Evolutionary conservation across 2,329 filamentous ascomycete genomes (phyloP).

Genomic region (Colletotrichum sojae): DNA sequence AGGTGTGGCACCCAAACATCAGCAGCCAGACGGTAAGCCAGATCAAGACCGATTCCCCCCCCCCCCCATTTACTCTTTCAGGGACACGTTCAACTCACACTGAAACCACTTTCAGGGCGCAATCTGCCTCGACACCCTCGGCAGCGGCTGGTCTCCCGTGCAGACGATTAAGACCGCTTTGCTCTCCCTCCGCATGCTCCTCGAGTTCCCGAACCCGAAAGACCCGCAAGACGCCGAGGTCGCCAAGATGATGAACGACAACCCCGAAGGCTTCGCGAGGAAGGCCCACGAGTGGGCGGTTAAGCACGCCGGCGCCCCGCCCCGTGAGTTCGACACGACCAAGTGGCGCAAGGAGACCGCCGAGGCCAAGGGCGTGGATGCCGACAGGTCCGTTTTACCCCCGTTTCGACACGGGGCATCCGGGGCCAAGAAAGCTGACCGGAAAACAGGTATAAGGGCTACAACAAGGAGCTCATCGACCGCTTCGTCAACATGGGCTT

Average conservation of each 20-base stretch:
- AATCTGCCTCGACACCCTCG: constrained; percentile 95
- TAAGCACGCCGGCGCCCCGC: constrained; percentile 82
- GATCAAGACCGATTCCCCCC: not conserved
- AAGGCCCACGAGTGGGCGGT: constrained; percentile 94
- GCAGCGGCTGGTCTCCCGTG: constrained; percentile 93
- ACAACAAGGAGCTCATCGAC: constrained; percentile 86
- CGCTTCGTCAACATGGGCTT: constrained; percentile 94
- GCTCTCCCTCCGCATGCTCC: constrained; percentile 91
- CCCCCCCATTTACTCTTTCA: not conserved
- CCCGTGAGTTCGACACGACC: constrained; percentile 53
- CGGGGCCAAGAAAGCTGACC: constrained; percentile 10
- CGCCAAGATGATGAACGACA: constrained; percentile 86
- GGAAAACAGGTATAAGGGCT: constrained; percentile 81
- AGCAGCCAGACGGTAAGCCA: constrained; percentile 87
- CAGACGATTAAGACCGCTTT: constrained; percentile 96
- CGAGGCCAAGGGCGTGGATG: constrained; percentile 68
- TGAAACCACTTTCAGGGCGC: constrained; percentile 75
- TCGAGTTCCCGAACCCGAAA: constrained; percentile 93
- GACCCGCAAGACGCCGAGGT: constrained; percentile 98
- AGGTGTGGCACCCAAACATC: constrained; percentile 97
- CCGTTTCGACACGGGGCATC: too few relatives aligned
- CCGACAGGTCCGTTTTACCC: constrained; percentile 54
- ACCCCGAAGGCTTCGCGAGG: constrained; percentile 83
- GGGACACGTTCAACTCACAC: not conserved
- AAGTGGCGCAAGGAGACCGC: constrained; percentile 64